Base-by-base conservation (phyloP, 305 asterid species). In the Solanum hybrid region DNA sequence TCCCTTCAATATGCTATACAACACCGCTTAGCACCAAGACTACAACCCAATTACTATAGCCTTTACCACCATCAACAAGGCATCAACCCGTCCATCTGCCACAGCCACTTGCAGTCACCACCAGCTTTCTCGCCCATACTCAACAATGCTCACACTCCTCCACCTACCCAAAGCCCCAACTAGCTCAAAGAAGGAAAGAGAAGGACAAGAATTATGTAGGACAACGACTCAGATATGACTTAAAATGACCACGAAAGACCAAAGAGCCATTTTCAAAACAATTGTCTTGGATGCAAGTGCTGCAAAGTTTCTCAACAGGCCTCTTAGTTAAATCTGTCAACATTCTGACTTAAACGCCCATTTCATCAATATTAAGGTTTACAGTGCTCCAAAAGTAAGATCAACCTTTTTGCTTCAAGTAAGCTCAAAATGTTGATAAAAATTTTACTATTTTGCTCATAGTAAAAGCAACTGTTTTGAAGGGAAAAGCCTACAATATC, bases 141-240 rank as follows among this genome's bases (percentile, higher is more conserved):
- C 34, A 75, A 85, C 12, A 85, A 85, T 57, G 32, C 77, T 75
- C 88, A 85, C 32, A 85, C 32, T 85, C 76, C 31, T 84, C 77
- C 22, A 85, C 77, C 41, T 61, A 85, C 88, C 77, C n/a, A 61
- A 85, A 57, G 17, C 45, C 77, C 31, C 41, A 85, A 65, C 32
- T 57, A 32, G 88, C 77, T 85, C 41, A 85, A 61, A 61, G 88
- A 85, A 85, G 88, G 36, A 85, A 83, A 83, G 10, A 57, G 36
- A 20, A 10, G 45, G 75, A 57, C n/a, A 32, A 57, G 51, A 57
- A 85, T 10, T 32, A 85, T 85, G 78, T 61, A 31, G 51, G 78
- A 22, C 1, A 20, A 61, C 14, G 9, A 32, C 78, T 85, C 41
- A 84, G 36, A 32, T 83, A 20, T 85, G 88, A 85, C 51, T 32